A percentile compares a stretch with the other conserved stretches of the same genome.
Evolutionary conservation across 2,329 filamentous ascomycete genomes (phyloP).

Genomic region (Ceratocystis eucalypticola): DNA sequence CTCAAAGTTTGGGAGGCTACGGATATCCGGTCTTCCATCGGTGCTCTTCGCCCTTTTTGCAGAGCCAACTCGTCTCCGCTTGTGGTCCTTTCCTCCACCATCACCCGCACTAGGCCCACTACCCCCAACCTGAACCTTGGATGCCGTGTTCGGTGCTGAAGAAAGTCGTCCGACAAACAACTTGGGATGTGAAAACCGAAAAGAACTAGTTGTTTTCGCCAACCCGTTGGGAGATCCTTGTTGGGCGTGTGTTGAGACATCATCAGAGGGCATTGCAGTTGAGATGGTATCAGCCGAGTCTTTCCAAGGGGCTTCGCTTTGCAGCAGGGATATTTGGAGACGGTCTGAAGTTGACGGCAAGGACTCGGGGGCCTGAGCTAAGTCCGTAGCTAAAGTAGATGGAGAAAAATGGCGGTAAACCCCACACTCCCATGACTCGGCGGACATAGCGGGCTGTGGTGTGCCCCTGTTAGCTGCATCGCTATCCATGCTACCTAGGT

Average conservation of each 20-base stretch:
- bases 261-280: neutral
- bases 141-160: slow-evolving; percentile 1
- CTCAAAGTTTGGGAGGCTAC: slow-evolving; percentile 15
- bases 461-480: slow-evolving; percentile 8
- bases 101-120: neutral
- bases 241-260: neutral
- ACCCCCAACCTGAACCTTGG: neutral
- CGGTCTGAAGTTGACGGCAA: neutral
- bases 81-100: neutral
- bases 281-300: neutral
- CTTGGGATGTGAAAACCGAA: slow-evolving; percentile 15
- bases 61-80: neutral
- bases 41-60: slow-evolving; percentile 1
- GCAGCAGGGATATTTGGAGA: neutral
- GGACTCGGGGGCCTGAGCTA: neutral
- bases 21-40: slow-evolving; percentile 13
- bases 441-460: neutral
- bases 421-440: neutral
- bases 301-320: neutral
- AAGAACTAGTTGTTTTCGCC: neutral
- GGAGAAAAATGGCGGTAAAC: neutral
- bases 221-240: neutral
- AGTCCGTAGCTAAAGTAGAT: neutral
- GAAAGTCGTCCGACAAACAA: slow-evolving; percentile 12
- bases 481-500: neutral